These are phyloP conservation scores for Saccharomycopsis oosterbeekiorum DNA, from an alignment of 805 yeast species.

Conservation along the genomic window DNA sequence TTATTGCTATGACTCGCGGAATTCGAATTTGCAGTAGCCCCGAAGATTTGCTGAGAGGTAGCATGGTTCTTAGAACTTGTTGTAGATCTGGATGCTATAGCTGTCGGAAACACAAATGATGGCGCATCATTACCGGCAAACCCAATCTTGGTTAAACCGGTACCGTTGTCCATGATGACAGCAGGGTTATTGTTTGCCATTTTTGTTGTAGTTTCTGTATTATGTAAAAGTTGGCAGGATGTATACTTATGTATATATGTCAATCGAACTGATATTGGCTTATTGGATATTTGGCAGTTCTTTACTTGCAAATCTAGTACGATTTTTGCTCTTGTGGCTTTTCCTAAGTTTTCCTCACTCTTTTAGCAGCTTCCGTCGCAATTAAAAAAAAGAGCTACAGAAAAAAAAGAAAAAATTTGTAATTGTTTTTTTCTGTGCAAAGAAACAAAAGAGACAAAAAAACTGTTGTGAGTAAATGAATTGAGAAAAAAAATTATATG, in stretches of 20 bases:
- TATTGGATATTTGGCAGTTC: no score
- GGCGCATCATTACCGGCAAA: conserved; percentile 99
- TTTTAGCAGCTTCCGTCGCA: no score
- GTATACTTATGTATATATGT: not conserved
- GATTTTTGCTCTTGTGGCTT: no score
- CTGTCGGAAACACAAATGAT: conserved; percentile 94
- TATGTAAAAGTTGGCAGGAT: no score
- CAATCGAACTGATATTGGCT: not conserved
- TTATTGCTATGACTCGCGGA: conserved; percentile 20
- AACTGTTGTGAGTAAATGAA: no score
- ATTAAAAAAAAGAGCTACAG: no score
- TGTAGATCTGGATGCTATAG: conserved; percentile 46
- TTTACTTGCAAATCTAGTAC: no score
- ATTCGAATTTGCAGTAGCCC: conserved; percentile 8
- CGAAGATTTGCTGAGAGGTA: conserved; percentile 22
- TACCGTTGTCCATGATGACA: conserved; percentile 49
- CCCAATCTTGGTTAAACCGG: conserved; percentile 94
- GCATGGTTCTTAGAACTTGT: conserved; percentile 26
- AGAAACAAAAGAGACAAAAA: no score
- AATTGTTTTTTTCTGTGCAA: no score
- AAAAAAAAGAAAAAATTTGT: no score
- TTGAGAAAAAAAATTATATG: no score
- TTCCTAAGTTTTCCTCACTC: no score
- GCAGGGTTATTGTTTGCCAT: conserved; percentile 12
- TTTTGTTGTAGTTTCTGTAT: not conserved